A percentile compares a stretch with the other conserved stretches of the same genome.
These are phyloP conservation scores for Botryotinia calthae DNA, from an alignment of 2,329 filamentous ascomycete genomes.

Conservation along the genomic window DNA sequence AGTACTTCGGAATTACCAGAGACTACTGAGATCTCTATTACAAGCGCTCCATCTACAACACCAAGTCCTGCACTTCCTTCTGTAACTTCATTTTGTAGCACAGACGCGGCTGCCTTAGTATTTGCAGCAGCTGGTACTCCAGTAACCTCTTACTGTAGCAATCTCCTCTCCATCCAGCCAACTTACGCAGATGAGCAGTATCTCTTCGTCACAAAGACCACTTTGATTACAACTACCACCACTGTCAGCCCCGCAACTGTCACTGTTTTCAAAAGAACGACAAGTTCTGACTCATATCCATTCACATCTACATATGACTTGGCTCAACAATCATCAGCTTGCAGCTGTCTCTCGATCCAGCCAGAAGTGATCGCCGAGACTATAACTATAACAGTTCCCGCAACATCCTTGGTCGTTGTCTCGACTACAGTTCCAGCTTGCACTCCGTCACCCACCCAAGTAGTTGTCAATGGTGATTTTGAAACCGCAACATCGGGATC, in stretches of 20 bases:
- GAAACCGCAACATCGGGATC: not conserved
- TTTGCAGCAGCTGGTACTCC: not conserved
- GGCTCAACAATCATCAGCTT: conserved; percentile 6
- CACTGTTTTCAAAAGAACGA: not conserved
- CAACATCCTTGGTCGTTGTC: not conserved
- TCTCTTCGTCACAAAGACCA: not conserved
- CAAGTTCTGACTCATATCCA: not conserved
- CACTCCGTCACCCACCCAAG: not conserved
- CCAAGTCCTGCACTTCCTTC: not conserved
- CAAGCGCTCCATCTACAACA: not conserved
- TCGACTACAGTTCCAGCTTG: not conserved
- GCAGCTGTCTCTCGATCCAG: conserved; percentile 1
- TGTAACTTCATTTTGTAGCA: conserved; percentile 3
- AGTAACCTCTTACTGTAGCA: conserved; percentile 9
- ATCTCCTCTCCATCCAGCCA: conserved; percentile 3
- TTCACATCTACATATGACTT: conserved; percentile 6
- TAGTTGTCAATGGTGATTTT: not conserved
- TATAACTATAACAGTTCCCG: not conserved
- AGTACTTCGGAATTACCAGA: not conserved
- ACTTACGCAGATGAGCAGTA: not conserved
- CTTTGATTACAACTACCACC: not conserved
- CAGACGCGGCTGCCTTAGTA: not conserved
- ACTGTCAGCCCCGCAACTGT: not conserved
- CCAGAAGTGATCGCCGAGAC: not conserved
- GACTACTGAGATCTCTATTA: not conserved